Conservation (phyloP, 805 yeast genomes). For the Metschnikowia gruessii region DNA sequence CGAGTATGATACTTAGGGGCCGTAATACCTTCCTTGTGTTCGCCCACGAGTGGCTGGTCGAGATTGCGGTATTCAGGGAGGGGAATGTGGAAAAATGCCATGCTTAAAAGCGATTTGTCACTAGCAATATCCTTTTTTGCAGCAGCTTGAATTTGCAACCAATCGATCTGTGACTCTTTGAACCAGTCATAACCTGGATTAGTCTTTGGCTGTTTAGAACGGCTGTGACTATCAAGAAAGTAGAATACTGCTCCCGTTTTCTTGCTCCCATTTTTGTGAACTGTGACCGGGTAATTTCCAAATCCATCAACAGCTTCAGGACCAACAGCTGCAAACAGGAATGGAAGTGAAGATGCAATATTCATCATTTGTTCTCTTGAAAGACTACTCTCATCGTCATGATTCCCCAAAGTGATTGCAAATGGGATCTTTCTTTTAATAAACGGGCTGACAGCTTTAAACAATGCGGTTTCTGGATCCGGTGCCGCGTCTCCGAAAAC, state of each 20-base stretch:
- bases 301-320: conserved; percentile 71
- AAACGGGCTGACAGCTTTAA: conserved; percentile 72
- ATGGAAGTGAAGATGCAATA: conserved; percentile 59
- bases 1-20: conserved; percentile 74
- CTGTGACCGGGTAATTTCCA: conserved; percentile 67
- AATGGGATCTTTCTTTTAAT: conserved; percentile 70
- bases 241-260: conserved; percentile 56
- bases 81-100: conserved; percentile 96
- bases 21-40: conserved; percentile 66
- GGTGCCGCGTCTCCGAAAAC: conserved; percentile 76
- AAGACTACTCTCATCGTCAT: conserved; percentile 84
- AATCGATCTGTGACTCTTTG: conserved; percentile 63
- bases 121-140: conserved; percentile 26
- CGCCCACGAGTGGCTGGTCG: conserved; percentile 54
- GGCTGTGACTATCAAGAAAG: conserved; percentile 82
- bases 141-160: conserved; percentile 36
- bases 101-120: conserved; percentile 47
- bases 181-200: conserved; percentile 85
- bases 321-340: conserved; percentile 58
- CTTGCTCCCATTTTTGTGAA: conserved; percentile 37
- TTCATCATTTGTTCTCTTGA: conserved; percentile 58
- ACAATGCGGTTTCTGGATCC: conserved; percentile 78
- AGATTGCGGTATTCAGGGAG: conserved; percentile 72
- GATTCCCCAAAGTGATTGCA: conserved; percentile 88
- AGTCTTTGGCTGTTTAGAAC: conserved; percentile 62